Conservation (phyloP, 2,329 filamentous ascomycete species). For the Immersiporthe knoxdaviesiana region DNA sequence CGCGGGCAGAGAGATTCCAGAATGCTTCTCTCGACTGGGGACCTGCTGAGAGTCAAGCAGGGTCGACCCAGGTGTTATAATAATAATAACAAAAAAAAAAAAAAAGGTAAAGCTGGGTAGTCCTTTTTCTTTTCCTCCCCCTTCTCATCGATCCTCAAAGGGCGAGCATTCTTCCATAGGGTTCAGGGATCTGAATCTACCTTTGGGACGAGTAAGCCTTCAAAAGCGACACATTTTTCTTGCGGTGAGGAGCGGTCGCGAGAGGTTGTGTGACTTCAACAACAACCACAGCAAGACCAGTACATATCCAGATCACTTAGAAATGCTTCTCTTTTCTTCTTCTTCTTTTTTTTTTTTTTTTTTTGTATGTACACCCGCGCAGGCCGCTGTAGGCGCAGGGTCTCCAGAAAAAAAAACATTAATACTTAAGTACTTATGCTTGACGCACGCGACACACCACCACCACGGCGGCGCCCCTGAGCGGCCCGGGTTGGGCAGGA, state of each 20-base stretch:
- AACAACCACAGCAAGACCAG: neutral
- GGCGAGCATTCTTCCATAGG: neutral
- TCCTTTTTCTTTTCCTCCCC: neutral
- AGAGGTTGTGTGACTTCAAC: neutral
- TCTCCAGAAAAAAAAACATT: neutral
- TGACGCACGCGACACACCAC: neutral
- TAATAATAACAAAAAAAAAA: too few species aligned
- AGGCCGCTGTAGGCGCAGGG: conserved; percentile 6
- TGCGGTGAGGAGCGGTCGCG: neutral
- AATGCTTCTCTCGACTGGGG: conserved; percentile 20
- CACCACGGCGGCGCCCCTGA: neutral
- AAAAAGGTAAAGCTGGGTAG: neutral
- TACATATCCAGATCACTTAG: neutral
- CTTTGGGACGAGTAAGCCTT: neutral
- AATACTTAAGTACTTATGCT: too few species aligned
- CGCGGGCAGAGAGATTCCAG: conserved; percentile 19
- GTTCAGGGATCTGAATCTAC: too few species aligned
- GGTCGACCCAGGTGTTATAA: conserved; percentile 24
- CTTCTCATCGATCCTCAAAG: neutral
- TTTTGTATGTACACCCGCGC: neutral
- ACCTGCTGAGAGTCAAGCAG: conserved; percentile 12
- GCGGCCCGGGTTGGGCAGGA: neutral
- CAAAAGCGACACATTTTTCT: neutral
- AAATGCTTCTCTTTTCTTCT: too few species aligned
- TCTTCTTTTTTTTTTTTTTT: neutral